These are phyloP conservation scores for Trichoderma erinaceum DNA, from an alignment of 495 filamentous ascomycete species.

Conservation along the genomic window DNA sequence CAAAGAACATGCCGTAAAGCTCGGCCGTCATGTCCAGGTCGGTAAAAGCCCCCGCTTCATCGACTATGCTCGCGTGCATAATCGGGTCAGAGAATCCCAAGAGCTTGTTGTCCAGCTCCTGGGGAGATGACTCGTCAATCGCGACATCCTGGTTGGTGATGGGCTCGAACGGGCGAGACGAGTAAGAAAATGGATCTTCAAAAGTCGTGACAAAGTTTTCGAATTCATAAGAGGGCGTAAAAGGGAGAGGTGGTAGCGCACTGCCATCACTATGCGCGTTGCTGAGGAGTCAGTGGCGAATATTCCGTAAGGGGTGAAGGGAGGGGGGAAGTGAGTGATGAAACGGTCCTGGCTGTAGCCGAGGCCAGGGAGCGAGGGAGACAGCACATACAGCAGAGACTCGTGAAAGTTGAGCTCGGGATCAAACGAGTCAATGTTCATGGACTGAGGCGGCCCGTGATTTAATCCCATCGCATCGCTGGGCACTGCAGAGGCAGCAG, in stretches of 20 bases:
- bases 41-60: slow-evolving; percentile 31
- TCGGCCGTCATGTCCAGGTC: slow-evolving; percentile 70
- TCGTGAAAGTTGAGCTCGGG: slow-evolving; percentile 42
- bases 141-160: slow-evolving; percentile 34
- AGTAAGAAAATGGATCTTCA: slow-evolving; percentile 61
- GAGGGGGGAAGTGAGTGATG: background rate
- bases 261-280: slow-evolving; percentile 32
- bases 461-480: slow-evolving; percentile 37
- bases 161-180: slow-evolving; percentile 45
- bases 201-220: slow-evolving; percentile 53
- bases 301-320: background rate
- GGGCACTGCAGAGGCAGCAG: slow-evolving; percentile 29
- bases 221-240: slow-evolving; percentile 51
- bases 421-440: slow-evolving; percentile 38
- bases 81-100: slow-evolving; percentile 70
- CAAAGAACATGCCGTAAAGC: slow-evolving; percentile 91
- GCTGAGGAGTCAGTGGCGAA: slow-evolving; percentile 14
- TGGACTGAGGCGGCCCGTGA: slow-evolving; percentile 17
- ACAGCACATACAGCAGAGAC: slow-evolving; percentile 35
- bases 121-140: slow-evolving; percentile 34
- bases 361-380: background rate
- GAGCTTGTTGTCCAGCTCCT: slow-evolving; percentile 39
- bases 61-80: slow-evolving; percentile 56
- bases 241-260: slow-evolving; percentile 41
- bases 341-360: background rate